Conservation (phyloP, 179 eudicot genomes). For the Actinidia arguta region DNA sequence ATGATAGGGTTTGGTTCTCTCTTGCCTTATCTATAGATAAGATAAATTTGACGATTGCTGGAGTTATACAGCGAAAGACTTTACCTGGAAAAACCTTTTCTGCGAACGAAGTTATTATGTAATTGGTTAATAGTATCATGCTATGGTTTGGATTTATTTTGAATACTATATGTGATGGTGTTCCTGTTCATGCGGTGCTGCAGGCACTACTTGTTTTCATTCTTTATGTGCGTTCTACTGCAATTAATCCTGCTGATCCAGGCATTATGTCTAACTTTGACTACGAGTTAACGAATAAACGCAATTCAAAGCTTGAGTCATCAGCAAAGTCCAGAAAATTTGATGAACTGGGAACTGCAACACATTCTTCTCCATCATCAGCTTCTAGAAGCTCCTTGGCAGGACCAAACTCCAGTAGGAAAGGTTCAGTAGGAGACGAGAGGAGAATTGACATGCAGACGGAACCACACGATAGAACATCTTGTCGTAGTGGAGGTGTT, state of each 20-base stretch:
- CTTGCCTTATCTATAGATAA: neutral
- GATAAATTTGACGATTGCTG: no score
- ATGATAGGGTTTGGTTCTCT: neutral
- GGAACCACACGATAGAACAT: constrained; percentile 35
- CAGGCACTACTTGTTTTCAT: constrained; percentile 91
- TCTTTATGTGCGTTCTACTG: constrained; percentile 89
- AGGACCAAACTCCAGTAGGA: constrained; percentile 70
- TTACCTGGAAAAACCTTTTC: neutral
- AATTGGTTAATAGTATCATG: neutral
- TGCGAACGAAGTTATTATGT: neutral
- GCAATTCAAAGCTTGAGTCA: constrained; percentile 39
- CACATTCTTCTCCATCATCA: constrained; percentile 73
- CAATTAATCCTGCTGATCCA: constrained; percentile 97
- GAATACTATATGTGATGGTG: constrained; percentile 13
- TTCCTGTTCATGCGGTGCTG: constrained; percentile 8
- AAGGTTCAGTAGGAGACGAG: constrained; percentile 62
- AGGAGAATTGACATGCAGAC: constrained; percentile 36
- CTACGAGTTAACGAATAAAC: constrained; percentile 30
- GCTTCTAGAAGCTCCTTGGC: constrained; percentile 71
- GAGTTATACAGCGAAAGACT: no score
- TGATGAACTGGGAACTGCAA: constrained; percentile 56
- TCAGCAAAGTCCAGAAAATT: constrained; percentile 44
- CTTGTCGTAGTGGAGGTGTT: constrained; percentile 54
- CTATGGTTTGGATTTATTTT: neutral
- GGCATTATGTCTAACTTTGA: constrained; percentile 85